phyloP scores from a whole-genome alignment of 768 basidiomycete genomes.

The Gloeopeniophorella convolvens region DNA sequence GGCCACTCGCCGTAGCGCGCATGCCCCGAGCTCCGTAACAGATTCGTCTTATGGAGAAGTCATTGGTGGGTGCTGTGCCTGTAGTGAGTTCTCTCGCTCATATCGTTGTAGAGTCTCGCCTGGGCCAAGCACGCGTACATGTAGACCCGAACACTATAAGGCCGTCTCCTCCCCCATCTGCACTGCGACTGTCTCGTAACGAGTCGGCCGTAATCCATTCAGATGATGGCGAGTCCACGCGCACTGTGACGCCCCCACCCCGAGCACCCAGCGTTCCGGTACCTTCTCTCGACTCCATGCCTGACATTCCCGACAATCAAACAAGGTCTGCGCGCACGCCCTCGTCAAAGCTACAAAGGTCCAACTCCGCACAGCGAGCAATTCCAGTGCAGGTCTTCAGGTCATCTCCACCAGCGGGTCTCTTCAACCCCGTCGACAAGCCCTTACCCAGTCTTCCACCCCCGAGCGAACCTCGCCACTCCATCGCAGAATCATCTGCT shows the following conservation, averaged over 20 bases:
- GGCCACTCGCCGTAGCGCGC: slow-evolving; percentile 1
- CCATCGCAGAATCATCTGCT: slow-evolving; percentile 7
- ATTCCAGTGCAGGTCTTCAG: slow-evolving; percentile 19
- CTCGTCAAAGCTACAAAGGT: background rate
- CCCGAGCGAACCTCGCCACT: slow-evolving; percentile 27
- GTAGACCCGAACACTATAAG: slow-evolving; percentile 52
- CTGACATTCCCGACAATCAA: slow-evolving; percentile 48
- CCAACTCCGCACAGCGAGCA: slow-evolving; percentile 2
- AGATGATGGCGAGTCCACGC: slow-evolving; percentile 32
- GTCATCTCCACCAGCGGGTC: background rate
- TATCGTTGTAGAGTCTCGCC: slow-evolving; percentile 17
- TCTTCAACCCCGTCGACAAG: slow-evolving; percentile 14
- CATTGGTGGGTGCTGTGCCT: slow-evolving; percentile 39
- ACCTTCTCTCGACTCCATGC: slow-evolving; percentile 40
- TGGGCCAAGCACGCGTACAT: slow-evolving; percentile 11
- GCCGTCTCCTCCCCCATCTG: slow-evolving; percentile 63
- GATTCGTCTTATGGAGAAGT: slow-evolving; percentile 58
- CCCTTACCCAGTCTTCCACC: slow-evolving; percentile 22
- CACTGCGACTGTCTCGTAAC: slow-evolving; percentile 33
- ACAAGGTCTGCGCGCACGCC: slow-evolving; percentile 36
- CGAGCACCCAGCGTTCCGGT: slow-evolving; percentile 31
- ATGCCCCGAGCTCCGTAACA: slow-evolving; percentile 25
- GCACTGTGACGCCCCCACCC: slow-evolving; percentile 32
- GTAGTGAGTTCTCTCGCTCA: background rate
- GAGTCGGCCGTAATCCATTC: slow-evolving; percentile 7